Conservation (phyloP, 805 yeast species). For the Priceomyces castillae region DNA sequence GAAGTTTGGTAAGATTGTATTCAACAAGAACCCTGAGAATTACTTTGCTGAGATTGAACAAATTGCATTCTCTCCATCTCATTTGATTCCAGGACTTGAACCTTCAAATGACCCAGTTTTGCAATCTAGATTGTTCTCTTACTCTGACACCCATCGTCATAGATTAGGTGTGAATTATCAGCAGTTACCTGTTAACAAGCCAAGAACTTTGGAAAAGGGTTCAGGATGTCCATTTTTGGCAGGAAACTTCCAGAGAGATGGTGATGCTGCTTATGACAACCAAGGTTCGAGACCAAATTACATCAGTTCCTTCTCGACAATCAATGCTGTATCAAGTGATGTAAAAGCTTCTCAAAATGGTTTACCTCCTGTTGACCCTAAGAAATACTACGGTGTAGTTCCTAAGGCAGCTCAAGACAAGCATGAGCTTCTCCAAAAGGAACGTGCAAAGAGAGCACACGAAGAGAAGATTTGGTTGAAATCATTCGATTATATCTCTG, state of each 20-base stretch:
- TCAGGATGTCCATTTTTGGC: conserved; percentile 27
- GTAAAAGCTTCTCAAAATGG: conserved; percentile 17
- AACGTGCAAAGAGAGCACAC: conserved; percentile 28
- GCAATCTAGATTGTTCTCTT: conserved; percentile 77
- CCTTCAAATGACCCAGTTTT: conserved; percentile 82
- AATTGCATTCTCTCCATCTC: conserved; percentile 82
- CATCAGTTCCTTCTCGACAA: conserved; percentile 41
- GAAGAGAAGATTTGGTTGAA: conserved; percentile 37
- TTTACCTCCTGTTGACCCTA: conserved; percentile 18
- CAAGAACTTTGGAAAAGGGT: conserved; percentile 24
- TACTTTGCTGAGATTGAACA: conserved; percentile 63
- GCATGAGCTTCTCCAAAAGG: conserved; percentile 26
- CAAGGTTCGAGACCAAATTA: conserved; percentile 53
- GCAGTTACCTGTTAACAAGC: conserved; percentile 60
- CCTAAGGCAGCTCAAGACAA: conserved; percentile 21
- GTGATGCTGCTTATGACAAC: conserved; percentile 15
- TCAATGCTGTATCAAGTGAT: conserved; percentile 22
- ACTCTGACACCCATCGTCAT: conserved; percentile 84
- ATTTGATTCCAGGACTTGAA: conserved; percentile 81
- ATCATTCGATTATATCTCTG: conserved; percentile 36
- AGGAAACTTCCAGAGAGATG: conserved; percentile 25
- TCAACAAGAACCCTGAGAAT: conserved; percentile 56
- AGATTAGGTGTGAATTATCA: conserved; percentile 69
- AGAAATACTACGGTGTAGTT: conserved; percentile 33
- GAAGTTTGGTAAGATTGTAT: conserved; percentile 51